Base-by-base conservation (phyloP, 192 early-diverging fungal species). In the Dimargaris xerosporica region DNA sequence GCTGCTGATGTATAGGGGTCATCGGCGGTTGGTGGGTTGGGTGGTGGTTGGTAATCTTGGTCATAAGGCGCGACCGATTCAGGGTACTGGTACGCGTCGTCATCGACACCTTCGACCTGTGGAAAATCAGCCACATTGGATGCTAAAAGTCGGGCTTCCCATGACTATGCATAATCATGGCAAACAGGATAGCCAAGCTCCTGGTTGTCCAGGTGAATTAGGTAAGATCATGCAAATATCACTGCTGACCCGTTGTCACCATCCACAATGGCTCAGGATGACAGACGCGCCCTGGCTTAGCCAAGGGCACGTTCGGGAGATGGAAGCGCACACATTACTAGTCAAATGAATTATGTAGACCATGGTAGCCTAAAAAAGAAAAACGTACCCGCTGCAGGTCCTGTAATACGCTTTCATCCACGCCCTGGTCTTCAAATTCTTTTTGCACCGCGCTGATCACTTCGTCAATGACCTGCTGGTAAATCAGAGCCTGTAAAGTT, bases 381-480 rank as follows among this genome's bases (percentile, higher is more conserved):
- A 39, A 39, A 39, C 34, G 34, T 39, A 63, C 67, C 31, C 85
- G 77, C 66, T 91, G 84, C 62, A 98, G 76, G 63, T 96, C 92
- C 39, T 81, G 78, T 34, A 98, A 77, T 25, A 94, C 85, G 28
- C 85, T 76, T 30, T 91, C 89, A 60, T 94, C 86, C 25, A 96
- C 80, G 34, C 95, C 95, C 72, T 89, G 81, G 62, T 89, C 85
- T 46, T 88, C 87, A 82, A 96, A 98, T 44, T 93, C 86, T 16
- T 78, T 75, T 44, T 82, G 82, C 28, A 91, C 84, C 66, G 93
- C 87, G 58, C 83, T 79, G 63, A 93, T 88, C 51, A 98, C 95
- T 64, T 98, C 91, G 73, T 90, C 85, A 65, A 98, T 95, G 46
- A 98, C 88, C 67, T 82, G 84, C 44, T 80, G 77, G 72, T 98